phyloP scores from a whole-genome alignment of 306 rosid genomes.

The Inga leiocalycina region DNA sequence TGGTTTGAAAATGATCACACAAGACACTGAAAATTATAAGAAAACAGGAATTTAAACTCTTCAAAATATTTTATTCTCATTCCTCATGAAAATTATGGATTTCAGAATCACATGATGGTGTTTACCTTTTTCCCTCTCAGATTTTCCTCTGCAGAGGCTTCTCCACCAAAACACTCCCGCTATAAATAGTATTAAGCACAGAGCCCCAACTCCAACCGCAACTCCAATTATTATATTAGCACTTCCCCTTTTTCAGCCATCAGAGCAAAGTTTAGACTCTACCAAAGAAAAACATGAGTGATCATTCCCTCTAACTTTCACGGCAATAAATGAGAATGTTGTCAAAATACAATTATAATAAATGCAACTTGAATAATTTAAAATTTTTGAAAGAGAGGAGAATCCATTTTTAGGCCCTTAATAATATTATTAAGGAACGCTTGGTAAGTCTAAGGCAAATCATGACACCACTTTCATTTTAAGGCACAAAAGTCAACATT shows the following conservation, averaged over 20 bases:
- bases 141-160: constrained; percentile 32
- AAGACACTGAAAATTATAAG: neutral
- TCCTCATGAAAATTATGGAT: neutral
- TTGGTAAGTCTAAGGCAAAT: neutral
- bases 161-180: constrained; percentile 45
- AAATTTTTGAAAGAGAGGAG: constrained; percentile 15
- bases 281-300: constrained; percentile 3
- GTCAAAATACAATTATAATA: constrained; percentile 26
- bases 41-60: neutral
- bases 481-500: neutral
- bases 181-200: constrained; percentile 34
- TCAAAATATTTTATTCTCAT: neutral
- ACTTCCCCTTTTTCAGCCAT: constrained; percentile 6
- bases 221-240: constrained; percentile 33
- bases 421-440: neutral
- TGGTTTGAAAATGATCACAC: neutral
- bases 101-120: constrained; percentile 4
- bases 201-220: constrained; percentile 17
- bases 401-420: neutral
- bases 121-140: constrained; percentile 32
- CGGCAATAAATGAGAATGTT: constrained; percentile 9
- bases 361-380: constrained; percentile 5
- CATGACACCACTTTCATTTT: neutral
- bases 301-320: constrained; percentile 10
- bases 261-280: constrained; percentile 47